Evolutionary conservation across 371 early-diverging fungal genomes (phyloP).

Genomic region (Lichtheimia ramosa): DNA sequence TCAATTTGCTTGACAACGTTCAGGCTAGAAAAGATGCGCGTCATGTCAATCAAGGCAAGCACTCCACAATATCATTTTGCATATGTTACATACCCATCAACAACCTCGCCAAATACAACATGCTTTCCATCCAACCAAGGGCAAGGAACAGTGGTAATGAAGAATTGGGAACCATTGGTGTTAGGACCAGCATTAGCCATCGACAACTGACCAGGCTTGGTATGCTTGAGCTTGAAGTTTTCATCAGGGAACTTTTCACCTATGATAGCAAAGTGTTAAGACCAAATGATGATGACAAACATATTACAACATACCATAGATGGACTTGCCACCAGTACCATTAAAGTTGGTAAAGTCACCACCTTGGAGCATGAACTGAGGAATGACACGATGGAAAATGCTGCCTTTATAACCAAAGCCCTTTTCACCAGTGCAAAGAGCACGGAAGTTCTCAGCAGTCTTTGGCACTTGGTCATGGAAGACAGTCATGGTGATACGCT

Average conservation of each 20-base stretch:
- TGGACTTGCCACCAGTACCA: slow-evolving; percentile 97
- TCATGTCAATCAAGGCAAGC: too few relatives aligned
- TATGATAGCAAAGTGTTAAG: neutral
- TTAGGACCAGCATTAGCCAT: slow-evolving; percentile 97
- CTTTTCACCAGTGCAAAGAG: slow-evolving; percentile 77
- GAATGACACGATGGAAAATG: slow-evolving; percentile 93
- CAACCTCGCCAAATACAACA: slow-evolving; percentile 97
- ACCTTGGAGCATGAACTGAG: slow-evolving; percentile 99
- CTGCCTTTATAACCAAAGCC: slow-evolving; percentile 85
- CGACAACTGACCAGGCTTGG: slow-evolving; percentile 80
- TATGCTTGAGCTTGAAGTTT: slow-evolving; percentile 96
- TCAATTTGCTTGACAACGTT: slow-evolving; percentile 82
- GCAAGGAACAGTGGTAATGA: slow-evolving; percentile 86
- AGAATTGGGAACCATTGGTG: slow-evolving; percentile 99
- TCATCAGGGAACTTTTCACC: slow-evolving; percentile 90
- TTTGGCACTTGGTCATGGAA: slow-evolving; percentile 91
- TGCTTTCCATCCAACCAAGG: slow-evolving; percentile 99
- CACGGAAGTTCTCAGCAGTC: slow-evolving; percentile 98
- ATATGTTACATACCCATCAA: slow-evolving; percentile 57
- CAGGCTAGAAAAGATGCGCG: slow-evolving; percentile 20
- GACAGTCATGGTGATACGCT: slow-evolving; percentile 66
- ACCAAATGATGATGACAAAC: neutral
- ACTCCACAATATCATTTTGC: too few relatives aligned
- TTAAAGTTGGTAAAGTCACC: slow-evolving; percentile 95
- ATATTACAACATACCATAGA: slow-evolving; percentile 74